phyloP scores from a whole-genome alignment of 768 basidiomycete genomes.

The Rhizopogon rudus region DNA sequence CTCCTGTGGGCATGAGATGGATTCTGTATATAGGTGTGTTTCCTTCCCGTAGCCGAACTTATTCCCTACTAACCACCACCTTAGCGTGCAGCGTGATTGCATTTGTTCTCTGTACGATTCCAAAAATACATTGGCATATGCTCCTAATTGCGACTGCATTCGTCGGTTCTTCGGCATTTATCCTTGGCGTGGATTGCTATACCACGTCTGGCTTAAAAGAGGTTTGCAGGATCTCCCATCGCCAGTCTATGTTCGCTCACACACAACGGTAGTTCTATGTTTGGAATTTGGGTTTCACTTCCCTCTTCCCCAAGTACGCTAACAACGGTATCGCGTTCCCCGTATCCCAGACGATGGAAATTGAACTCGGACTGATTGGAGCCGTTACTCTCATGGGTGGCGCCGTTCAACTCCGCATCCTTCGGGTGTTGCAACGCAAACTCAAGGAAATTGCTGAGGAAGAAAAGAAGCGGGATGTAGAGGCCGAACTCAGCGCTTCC shows the following conservation, averaged over 20 bases:
- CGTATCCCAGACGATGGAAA: conserved; percentile 86
- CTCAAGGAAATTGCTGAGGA: conserved; percentile 77
- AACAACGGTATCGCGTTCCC: conserved; percentile 69
- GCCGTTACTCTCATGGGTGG: conserved; percentile 83
- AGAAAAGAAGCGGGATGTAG: conserved; percentile 64
- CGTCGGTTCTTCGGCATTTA: conserved; percentile 87
- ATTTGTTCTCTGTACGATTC: conserved; percentile 81
- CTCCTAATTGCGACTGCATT: conserved; percentile 83
- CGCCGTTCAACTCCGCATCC: conserved; percentile 86
- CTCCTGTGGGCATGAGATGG: conserved; percentile 77
- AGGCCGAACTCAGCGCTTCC: conserved; percentile 72
- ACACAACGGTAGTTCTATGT: conserved; percentile 71
- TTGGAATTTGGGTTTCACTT: conserved; percentile 87
- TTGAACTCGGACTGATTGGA: conserved; percentile 85
- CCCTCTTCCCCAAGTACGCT: conserved; percentile 74
- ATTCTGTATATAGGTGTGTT: conserved; percentile 77
- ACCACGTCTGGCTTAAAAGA: conserved; percentile 91
- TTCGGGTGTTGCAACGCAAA: conserved; percentile 74
- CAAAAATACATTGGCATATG: conserved; percentile 83
- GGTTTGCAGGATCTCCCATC: conserved; percentile 36
- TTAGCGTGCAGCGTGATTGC: conserved; percentile 68
- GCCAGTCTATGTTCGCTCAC: conserved; percentile 8
- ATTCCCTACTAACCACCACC: conserved; percentile 16
- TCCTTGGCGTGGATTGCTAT: conserved; percentile 91
- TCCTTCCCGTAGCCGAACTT: conserved; percentile 7